phyloP scores from a whole-genome alignment of 176 grass and related monocot species.

The Cocos nucifera region DNA sequence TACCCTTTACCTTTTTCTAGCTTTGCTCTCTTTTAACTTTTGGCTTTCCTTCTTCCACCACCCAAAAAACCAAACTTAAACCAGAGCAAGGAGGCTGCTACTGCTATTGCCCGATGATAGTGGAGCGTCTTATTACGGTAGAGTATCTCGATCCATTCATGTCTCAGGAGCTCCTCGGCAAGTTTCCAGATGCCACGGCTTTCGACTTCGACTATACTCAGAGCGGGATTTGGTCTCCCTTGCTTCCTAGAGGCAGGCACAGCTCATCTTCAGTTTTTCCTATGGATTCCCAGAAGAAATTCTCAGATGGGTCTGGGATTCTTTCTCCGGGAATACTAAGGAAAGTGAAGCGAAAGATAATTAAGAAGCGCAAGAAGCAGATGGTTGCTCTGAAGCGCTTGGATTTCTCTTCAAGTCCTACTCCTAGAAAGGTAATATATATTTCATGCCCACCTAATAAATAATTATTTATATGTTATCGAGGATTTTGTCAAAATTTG shows the following conservation, averaged over 20 bases:
- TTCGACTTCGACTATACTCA: slow-evolving; percentile 94
- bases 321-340: not conserved
- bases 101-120: not conserved
- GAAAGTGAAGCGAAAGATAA: not conserved
- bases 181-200: slow-evolving; percentile 69
- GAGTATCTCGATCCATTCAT: slow-evolving; percentile 78
- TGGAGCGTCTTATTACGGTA: slow-evolving; percentile 83
- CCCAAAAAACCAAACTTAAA: too few relatives aligned
- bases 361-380: not conserved
- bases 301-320: slow-evolving; percentile 20
- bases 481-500: too few relatives aligned
- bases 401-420: slow-evolving; percentile 5
- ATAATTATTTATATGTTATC: too few relatives aligned
- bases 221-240: slow-evolving; percentile 90
- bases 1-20: too few relatives aligned
- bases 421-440: slow-evolving; percentile 9
- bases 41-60: too few relatives aligned
- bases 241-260: slow-evolving; percentile 40
- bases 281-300: not conserved
- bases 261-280: not conserved
- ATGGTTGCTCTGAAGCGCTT: not conserved
- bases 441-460: not conserved
- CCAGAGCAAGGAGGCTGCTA: too few relatives aligned
- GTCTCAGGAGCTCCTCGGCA: slow-evolving; percentile 67
- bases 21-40: too few relatives aligned